These are phyloP conservation scores for Rhizopus sp. DNA, from an alignment of 371 early-diverging fungal species.

Conservation along the genomic window DNA sequence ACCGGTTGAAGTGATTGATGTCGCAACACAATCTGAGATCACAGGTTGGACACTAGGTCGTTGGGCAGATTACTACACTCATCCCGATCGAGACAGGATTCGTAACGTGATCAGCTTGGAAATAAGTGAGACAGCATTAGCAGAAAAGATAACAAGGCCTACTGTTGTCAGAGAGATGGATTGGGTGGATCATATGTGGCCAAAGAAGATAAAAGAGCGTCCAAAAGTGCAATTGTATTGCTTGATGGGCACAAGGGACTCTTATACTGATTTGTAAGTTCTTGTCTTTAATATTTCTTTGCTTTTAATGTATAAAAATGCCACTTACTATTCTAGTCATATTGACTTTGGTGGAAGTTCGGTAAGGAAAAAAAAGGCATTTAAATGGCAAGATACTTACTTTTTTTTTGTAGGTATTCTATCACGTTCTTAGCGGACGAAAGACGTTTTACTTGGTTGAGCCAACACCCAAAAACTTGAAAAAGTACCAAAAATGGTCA, in stretches of 20 bases:
- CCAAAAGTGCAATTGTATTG: conserved; percentile 90
- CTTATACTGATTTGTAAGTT: conserved; percentile 87
- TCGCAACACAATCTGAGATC: conserved; percentile 78
- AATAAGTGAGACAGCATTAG: conserved; percentile 75
- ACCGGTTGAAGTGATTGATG: conserved; percentile 77
- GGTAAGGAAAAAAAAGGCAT: conserved; percentile 41
- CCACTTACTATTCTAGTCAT: conserved; percentile 45
- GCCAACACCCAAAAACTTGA: conserved; percentile 80
- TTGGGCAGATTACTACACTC: conserved; percentile 82
- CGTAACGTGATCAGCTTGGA: conserved; percentile 91
- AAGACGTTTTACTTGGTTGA: conserved; percentile 89
- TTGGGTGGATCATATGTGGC: conserved; percentile 89
- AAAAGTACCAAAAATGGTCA: conserved; percentile 87
- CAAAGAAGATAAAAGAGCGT: conserved; percentile 62
- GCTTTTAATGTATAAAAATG: neutral
- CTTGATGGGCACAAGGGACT: conserved; percentile 86
- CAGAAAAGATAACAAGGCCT: conserved; percentile 67
- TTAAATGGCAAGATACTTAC: neutral
- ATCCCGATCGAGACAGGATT: conserved; percentile 63
- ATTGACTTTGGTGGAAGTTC: conserved; percentile 93
- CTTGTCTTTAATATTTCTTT: neutral
- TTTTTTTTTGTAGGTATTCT: conserved; percentile 60
- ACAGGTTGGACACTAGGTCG: conserved; percentile 76
- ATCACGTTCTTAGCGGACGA: conserved; percentile 81
- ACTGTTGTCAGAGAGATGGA: conserved; percentile 82